Base-by-base conservation (phyloP, 2,329 filamentous ascomycete species). In the Basipetospora chlamydospora region DNA sequence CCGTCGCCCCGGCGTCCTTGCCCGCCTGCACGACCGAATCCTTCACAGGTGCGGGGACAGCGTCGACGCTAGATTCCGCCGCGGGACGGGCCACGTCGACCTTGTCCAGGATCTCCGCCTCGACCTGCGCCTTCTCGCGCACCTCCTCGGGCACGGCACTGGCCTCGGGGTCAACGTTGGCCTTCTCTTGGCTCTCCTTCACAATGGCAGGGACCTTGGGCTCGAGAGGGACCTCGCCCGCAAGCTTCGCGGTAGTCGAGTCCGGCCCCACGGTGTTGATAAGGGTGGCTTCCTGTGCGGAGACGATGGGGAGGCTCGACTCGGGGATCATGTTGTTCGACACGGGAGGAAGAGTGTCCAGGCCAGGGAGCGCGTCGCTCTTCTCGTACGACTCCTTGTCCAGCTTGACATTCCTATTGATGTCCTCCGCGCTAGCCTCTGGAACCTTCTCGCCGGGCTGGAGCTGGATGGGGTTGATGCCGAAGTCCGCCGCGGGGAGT, bases 351-450 rank as follows among this genome's bases (percentile, higher is more conserved):
- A 77, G 52, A 33, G 66, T 59, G n/a, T 31, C 33, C 8, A 31
- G 26, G 46, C 68, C 68, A 35, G 68, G 65, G 26, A 76, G 56
- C 39, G 75, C 70, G 49, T 80, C 80, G 44, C 77, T 76, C 57
- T 82, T 83, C 55, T 90, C 80, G 57, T 95, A 96, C 2, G 84
- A 88, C 46, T 77, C 82, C 55, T 85, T 71, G 54, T 95, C 87
- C 15, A 83, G 70, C 49, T 77, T 73, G 50, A 94, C 70, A 35
- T 85, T 78, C 41, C 63, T 63, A 53, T 83, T 79, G 47, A 73
- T 63, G 44, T 79, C 78, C 55, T 82, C 80, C 35, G 67, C 57
- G 33, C 75, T 76, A 18, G 69, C 68, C 33, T 81, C 67, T 28
- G 87, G 87, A 8, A 94, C 70, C 54, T 77, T 75, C 61, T 93